These are phyloP conservation scores for Neonectria neomacrospora DNA, from an alignment of 2,329 filamentous ascomycete genomes.

Conservation along the genomic window DNA sequence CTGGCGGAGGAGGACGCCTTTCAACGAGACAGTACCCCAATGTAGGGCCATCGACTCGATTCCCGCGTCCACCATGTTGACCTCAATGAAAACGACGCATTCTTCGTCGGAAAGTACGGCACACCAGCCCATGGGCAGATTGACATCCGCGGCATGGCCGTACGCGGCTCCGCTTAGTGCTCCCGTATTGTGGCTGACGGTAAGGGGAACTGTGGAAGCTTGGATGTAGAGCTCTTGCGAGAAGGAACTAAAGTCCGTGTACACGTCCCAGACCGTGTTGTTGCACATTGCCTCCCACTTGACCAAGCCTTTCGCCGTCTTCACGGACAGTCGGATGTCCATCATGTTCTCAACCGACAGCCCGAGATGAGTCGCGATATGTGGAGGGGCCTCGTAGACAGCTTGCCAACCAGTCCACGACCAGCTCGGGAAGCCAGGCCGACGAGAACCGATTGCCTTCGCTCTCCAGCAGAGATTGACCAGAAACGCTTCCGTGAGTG, in stretches of 20 bases:
- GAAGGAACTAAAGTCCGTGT: slow-evolving; percentile 9
- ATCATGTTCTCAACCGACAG: not conserved
- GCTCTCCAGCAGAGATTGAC: slow-evolving; percentile 20
- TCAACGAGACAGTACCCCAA: not conserved
- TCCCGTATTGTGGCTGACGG: not conserved
- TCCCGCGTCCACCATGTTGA: slow-evolving; percentile 10
- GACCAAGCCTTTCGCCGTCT: not conserved
- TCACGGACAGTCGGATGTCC: not conserved
- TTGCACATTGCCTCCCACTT: slow-evolving; percentile 21
- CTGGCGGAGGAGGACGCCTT: slow-evolving; percentile 21
- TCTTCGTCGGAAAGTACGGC: slow-evolving; percentile 15
- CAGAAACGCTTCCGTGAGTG: slow-evolving; percentile 19
- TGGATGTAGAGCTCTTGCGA: slow-evolving; percentile 18
- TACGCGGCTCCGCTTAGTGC: no score
- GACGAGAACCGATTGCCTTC: slow-evolving; percentile 1
- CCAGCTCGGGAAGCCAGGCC: slow-evolving; percentile 21
- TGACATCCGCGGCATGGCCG: slow-evolving; percentile 13
- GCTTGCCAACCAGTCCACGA: slow-evolving; percentile 26
- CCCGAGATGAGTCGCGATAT: not conserved
- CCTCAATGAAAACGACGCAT: slow-evolving; percentile 19
- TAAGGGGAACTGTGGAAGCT: slow-evolving; percentile 6
- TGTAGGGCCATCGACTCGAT: not conserved
- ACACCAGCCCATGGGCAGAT: slow-evolving; percentile 2
- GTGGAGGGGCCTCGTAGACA: slow-evolving; percentile 10
- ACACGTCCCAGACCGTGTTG: slow-evolving; percentile 13